Conservation (phyloP, 2,329 filamentous ascomycete species). For the Pseudogymnoascus sp. region DNA sequence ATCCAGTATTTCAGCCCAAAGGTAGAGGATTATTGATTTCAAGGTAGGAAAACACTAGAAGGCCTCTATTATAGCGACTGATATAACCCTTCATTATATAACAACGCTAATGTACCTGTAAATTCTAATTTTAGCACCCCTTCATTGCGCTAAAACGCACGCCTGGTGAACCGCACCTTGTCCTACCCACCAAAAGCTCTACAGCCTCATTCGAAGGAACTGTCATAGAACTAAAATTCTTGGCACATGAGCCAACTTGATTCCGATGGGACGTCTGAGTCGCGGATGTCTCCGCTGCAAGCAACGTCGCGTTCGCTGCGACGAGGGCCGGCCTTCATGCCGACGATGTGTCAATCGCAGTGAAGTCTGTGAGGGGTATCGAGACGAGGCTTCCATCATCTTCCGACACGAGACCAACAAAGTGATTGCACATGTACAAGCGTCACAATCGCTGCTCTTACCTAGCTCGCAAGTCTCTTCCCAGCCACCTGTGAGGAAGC, state of each 20-base stretch:
- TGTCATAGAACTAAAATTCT: background rate
- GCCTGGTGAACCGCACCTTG: background rate
- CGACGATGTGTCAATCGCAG: slow-evolving; percentile 30
- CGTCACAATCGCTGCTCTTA: background rate
- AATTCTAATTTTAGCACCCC: background rate
- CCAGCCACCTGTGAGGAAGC: slow-evolving; percentile 8
- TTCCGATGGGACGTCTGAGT: slow-evolving; percentile 14
- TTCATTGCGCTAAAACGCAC: background rate
- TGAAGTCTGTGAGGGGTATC: slow-evolving; percentile 32
- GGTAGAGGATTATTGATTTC: background rate
- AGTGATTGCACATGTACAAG: slow-evolving; percentile 10
- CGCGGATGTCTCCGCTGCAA: slow-evolving; percentile 29
- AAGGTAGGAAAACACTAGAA: background rate
- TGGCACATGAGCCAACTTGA: background rate
- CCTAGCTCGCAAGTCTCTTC: slow-evolving; percentile 12
- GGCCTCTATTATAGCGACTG: background rate
- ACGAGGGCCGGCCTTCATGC: slow-evolving; percentile 29
- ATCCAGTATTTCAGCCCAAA: too few relatives aligned
- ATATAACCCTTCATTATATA: background rate
- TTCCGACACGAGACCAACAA: slow-evolving; percentile 31
- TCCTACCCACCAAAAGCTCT: background rate
- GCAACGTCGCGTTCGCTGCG: slow-evolving; percentile 24
- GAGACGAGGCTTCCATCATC: slow-evolving; percentile 30
- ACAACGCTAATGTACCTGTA: background rate
- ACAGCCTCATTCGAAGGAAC: background rate